A percentile compares a stretch with the other conserved stretches of the same genome.
Evolutionary conservation across 2,329 filamentous ascomycete genomes (phyloP).

Genomic region (Penicillium sp.): DNA sequence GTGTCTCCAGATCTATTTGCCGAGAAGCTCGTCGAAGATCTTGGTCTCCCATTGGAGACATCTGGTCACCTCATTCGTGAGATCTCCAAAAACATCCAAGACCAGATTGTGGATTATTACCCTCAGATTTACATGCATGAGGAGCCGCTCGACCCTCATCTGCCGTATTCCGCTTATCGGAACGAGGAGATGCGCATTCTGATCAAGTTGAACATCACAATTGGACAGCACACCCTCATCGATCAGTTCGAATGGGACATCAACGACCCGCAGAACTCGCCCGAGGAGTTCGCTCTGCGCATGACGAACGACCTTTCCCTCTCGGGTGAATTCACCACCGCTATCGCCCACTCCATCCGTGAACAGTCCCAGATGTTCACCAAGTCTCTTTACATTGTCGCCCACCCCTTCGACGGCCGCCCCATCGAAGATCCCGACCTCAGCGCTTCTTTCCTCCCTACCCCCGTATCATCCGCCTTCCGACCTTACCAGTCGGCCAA

Average conservation of each 20-base stretch:
- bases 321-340: slow-evolving; percentile 92
- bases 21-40: slow-evolving; percentile 84
- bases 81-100: slow-evolving; percentile 69
- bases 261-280: slow-evolving; percentile 89
- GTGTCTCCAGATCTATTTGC: slow-evolving; percentile 79
- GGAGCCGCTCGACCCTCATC: slow-evolving; percentile 81
- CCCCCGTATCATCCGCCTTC: slow-evolving; percentile 79
- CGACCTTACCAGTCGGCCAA: slow-evolving; percentile 89
- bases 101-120: slow-evolving; percentile 90
- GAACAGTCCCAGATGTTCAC: slow-evolving; percentile 95
- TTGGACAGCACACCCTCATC: slow-evolving; percentile 87
- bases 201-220: slow-evolving; percentile 95
- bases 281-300: slow-evolving; percentile 86
- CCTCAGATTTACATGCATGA: slow-evolving; percentile 88
- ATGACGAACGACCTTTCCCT: slow-evolving; percentile 90
- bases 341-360: slow-evolving; percentile 95
- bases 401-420: slow-evolving; percentile 91
- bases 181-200: slow-evolving; percentile 98
- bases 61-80: slow-evolving; percentile 59
- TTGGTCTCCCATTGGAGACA: slow-evolving; percentile 69
- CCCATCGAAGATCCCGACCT: slow-evolving; percentile 91
- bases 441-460: slow-evolving; percentile 77
- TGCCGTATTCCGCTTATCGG: slow-evolving; percentile 92
- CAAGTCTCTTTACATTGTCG: slow-evolving; percentile 85
- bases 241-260: slow-evolving; percentile 99